Evolutionary conservation across 129 eudicot species (phyloP), one percentile per base, ranked within the genome.

Genomic region (Lactuca sativa): DNA sequence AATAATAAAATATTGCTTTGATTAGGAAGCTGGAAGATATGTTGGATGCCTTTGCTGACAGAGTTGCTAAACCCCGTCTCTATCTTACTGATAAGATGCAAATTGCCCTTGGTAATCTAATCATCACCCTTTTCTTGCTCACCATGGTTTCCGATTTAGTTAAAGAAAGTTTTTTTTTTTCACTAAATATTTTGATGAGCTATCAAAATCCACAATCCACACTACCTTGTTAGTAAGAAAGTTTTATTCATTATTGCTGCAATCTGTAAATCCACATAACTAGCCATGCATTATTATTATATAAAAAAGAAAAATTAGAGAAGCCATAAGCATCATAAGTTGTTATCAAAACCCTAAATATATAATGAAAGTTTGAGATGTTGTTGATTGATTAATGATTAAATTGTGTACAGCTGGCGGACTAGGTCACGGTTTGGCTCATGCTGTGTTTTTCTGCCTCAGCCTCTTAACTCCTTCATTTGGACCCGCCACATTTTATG

Each of bases 391-490:
- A 7, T 5, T 2, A 40, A 1, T 4, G 37, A 11, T 33, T 68
- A 47, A 12, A 69, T 57, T 80, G 56, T 70, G 69, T 69, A 76
- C 98, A 92, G 98, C 98, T 79, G 95, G 96, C 51, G 98, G 98
- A 52, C 82, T 93, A 75, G 98, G 98, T 78, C 98, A 93, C 74
- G 98, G 96, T 32, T 80, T 93, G 64, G 97, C 98, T 59, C 98
- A 93, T 87, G 98, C 95, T 0, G 95, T 93, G 36, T 93, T 93
- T 74, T 93, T 93, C 84, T 93, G 98, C 73, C 78, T 93, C 36
- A 82, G 98, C 81, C 95, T 93, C 72, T 74, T 93, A 69, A 89
- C 98, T 15, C 98, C 98, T 63, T 83, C 98, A 59, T 93, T 93
- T 78, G 98, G 98, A 31, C 96, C 98, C 3, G 98, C 86, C 51